These are phyloP conservation scores for Gyrodon lividus DNA, from an alignment of 768 basidiomycete genomes.

Conservation along the genomic window DNA sequence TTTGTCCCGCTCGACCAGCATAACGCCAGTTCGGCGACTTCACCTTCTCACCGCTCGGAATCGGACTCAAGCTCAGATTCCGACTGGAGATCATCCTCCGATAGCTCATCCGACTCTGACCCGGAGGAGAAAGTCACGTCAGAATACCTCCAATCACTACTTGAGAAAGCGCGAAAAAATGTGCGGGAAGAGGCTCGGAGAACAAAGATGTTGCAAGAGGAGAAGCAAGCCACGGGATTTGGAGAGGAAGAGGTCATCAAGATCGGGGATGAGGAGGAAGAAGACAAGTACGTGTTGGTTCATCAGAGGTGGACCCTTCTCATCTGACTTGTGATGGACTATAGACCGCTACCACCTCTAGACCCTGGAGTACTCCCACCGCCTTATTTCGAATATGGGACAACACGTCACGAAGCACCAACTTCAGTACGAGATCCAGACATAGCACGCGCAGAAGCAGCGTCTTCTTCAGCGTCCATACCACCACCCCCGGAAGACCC, in stretches of 20 bases:
- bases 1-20: slow-evolving; percentile 4
- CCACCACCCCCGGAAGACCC: slow-evolving; percentile 66
- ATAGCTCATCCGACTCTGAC: slow-evolving; percentile 34
- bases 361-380: slow-evolving; percentile 63
- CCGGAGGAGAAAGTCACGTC: slow-evolving; percentile 48
- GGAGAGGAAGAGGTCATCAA: slow-evolving; percentile 58
- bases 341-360: slow-evolving; percentile 61
- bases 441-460: slow-evolving; percentile 49
- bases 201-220: slow-evolving; percentile 24
- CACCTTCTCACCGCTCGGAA: slow-evolving; percentile 2
- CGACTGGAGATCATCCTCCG: slow-evolving; percentile 35
- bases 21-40: slow-evolving; percentile 2
- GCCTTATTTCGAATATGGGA: slow-evolving; percentile 60
- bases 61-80: slow-evolving; percentile 33
- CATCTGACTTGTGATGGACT: not conserved
- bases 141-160: slow-evolving; percentile 60
- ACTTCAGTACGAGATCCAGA: slow-evolving; percentile 61
- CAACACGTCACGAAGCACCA: slow-evolving; percentile 42
- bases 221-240: slow-evolving; percentile 21
- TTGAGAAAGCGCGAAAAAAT: slow-evolving; percentile 60
- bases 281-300: slow-evolving; percentile 34
- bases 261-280: slow-evolving; percentile 38
- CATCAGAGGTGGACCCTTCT: not conserved
- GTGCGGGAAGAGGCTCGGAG: slow-evolving; percentile 35
- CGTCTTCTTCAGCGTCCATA: slow-evolving; percentile 44